Percentiles rank a stretch among this genome's conserved stretches.
These are phyloP conservation scores for Pleurostoma richardsiae DNA, from an alignment of 2,329 filamentous ascomycete genomes.

Conservation along the genomic window DNA sequence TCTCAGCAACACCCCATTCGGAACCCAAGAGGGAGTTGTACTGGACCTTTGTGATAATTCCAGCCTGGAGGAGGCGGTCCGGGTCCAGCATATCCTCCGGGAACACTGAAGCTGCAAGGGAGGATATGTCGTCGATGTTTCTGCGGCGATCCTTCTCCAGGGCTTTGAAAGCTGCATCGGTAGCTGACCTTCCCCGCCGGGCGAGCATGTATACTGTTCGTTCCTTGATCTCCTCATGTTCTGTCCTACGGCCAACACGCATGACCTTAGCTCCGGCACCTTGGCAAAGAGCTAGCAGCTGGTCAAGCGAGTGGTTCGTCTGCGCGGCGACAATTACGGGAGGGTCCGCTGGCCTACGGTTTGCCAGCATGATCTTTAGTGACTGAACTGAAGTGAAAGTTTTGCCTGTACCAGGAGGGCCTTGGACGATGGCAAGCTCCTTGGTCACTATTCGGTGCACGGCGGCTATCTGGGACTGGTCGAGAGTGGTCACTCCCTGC, in stretches of 20 bases:
- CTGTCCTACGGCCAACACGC: slow-evolving; percentile 61
- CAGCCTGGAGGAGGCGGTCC: slow-evolving; percentile 44
- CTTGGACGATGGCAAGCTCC: slow-evolving; percentile 72
- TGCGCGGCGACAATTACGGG: slow-evolving; percentile 79
- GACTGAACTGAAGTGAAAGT: slow-evolving; percentile 76
- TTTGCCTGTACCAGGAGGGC: slow-evolving; percentile 71
- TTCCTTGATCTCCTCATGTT: slow-evolving; percentile 58
- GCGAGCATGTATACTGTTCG: slow-evolving; percentile 63
- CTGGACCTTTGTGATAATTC: slow-evolving; percentile 59
- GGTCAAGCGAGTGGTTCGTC: slow-evolving; percentile 87
- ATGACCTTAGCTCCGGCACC: slow-evolving; percentile 49
- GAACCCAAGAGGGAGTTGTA: slow-evolving; percentile 53
- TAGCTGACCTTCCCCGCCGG: slow-evolving; percentile 11
- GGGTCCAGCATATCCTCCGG: slow-evolving; percentile 44
- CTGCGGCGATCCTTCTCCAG: slow-evolving; percentile 20
- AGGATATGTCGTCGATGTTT: slow-evolving; percentile 29
- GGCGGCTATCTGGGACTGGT: slow-evolving; percentile 66
- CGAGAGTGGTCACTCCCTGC: slow-evolving; percentile 40
- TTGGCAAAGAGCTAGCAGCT: slow-evolving; percentile 63
- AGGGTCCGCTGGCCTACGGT: slow-evolving; percentile 48
- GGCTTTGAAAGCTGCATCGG: slow-evolving; percentile 15
- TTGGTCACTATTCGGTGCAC: slow-evolving; percentile 66
- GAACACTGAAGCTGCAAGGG: slow-evolving; percentile 32
- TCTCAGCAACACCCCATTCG: slow-evolving; percentile 20
- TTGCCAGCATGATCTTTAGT: slow-evolving; percentile 59